Evolutionary conservation across 768 basidiomycete genomes (phyloP).

Genomic region (Termitomyces sp.): DNA sequence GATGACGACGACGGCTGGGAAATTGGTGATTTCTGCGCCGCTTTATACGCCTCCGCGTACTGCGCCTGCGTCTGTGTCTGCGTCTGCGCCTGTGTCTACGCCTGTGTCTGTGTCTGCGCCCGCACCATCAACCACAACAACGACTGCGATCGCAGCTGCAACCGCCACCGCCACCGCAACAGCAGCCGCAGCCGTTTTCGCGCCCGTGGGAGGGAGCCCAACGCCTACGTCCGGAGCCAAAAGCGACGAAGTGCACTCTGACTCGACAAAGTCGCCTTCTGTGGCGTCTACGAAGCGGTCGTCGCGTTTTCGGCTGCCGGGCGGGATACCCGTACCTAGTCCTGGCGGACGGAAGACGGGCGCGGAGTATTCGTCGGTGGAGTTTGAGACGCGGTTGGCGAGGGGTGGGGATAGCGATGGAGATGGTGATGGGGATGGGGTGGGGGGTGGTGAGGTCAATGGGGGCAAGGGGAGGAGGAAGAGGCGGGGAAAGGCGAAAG

Average conservation of each 20-base stretch:
- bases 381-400: constrained; percentile 79
- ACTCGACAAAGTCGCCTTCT: constrained; percentile 25
- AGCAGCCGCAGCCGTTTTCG: background rate
- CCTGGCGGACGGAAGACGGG: constrained; percentile 46
- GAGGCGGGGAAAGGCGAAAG: constrained; percentile 40
- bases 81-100: background rate
- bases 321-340: constrained; percentile 46
- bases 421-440: constrained; percentile 28
- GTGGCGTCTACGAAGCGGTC: constrained; percentile 31
- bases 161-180: background rate
- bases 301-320: constrained; percentile 56
- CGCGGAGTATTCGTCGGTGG: constrained; percentile 76
- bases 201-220: constrained; percentile 2
- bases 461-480: constrained; percentile 37
- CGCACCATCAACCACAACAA: too few relatives aligned
- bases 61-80: background rate
- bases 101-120: too few relatives aligned
- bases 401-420: constrained; percentile 30
- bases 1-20: constrained; percentile 12
- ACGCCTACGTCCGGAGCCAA: constrained; percentile 10
- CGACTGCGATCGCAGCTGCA: background rate
- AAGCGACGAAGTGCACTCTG: constrained; percentile 31
- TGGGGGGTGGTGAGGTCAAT: constrained; percentile 6
- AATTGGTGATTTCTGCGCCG: constrained; percentile 16
- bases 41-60: constrained; percentile 14